Conservation (phyloP, 1,284 basidiomycete genomes). For the Ceratobasidium sp. region DNA sequence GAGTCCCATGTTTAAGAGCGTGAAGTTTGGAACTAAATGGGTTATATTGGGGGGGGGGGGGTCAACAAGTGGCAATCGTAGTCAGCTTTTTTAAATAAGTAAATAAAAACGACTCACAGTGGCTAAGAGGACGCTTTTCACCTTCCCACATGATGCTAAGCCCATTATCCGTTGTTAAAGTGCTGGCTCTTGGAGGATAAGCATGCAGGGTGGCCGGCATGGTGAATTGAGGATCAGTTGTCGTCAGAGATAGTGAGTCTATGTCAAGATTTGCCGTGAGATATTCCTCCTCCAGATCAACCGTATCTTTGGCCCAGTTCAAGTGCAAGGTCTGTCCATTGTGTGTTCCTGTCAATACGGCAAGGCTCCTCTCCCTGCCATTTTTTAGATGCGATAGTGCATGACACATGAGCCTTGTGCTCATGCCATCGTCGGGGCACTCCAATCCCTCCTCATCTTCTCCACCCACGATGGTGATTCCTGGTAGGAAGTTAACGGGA, state of each 20-base stretch:
- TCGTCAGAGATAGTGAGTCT: conserved; percentile 17
- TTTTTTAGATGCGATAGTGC: neutral
- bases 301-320: neutral
- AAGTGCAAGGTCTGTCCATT: neutral
- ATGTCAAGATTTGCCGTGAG: neutral
- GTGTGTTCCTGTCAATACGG: neutral
- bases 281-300: neutral
- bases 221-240: neutral
- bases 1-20: neutral
- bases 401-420: neutral
- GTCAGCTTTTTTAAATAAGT: no score
- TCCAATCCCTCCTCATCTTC: neutral
- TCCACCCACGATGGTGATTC: neutral
- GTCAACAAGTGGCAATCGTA: no score
- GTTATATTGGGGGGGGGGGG: neutral
- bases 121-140: neutral
- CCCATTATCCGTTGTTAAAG: neutral
- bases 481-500: neutral
- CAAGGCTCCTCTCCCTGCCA: neutral
- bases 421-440: neutral
- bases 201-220: neutral
- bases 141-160: neutral
- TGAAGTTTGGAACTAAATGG: conserved; percentile 5
- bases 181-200: conserved; percentile 6
- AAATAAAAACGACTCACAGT: neutral